Base-by-base conservation (phyloP, 2,329 filamentous ascomycete genomes). In the Spiromastix sp. region DNA sequence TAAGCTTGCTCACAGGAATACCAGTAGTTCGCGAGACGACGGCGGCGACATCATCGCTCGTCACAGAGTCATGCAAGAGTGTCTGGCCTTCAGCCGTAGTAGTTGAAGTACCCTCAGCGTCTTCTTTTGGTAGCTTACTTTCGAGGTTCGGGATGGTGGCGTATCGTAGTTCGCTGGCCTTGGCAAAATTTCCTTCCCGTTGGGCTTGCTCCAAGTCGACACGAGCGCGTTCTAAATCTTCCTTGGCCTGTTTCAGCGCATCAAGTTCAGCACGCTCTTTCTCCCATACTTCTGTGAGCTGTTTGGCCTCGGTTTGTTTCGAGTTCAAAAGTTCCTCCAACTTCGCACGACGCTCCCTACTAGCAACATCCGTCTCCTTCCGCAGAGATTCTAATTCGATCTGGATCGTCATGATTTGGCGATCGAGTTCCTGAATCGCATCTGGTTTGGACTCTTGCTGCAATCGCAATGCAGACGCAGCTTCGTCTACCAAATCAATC, bases 391-490 rank as follows among this genome's bases (percentile, higher is more conserved):
- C 91, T 1, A 96, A 70, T 56, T 98, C 89, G 43, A 98, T 96
- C 54, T 95, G 89, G 10, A 96, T 85, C 0, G 89, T 96, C 76
- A 95, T 93, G 41, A 96, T 94, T 51, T 87, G 85, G 42, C 93
- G 83, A 50, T 96, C 89, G 2, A 96, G 74, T 33, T 81, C 77
- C 64, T 93, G 85, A 21, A 98, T 95, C 6, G 89, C 79, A 48
- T 96, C 91, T 0, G 91, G 91, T 49, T 95, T 96, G 48, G 85
- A 94, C 59, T 98, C 91, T 59, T 96, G 91, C 53, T 96, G 89
- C 20, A 96, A 63, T 29, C 93, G 78, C 7, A 96, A 66, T 15
- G 86, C 85, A 41, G 84, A 93, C 1, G 89, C 87, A 7, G 91
- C 91, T 61, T 96, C 91, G 45, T 96, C 91, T 57, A 98, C 91